phyloP scores from a whole-genome alignment of 176 grass and related monocot genomes.

The Lolium rigidum region DNA sequence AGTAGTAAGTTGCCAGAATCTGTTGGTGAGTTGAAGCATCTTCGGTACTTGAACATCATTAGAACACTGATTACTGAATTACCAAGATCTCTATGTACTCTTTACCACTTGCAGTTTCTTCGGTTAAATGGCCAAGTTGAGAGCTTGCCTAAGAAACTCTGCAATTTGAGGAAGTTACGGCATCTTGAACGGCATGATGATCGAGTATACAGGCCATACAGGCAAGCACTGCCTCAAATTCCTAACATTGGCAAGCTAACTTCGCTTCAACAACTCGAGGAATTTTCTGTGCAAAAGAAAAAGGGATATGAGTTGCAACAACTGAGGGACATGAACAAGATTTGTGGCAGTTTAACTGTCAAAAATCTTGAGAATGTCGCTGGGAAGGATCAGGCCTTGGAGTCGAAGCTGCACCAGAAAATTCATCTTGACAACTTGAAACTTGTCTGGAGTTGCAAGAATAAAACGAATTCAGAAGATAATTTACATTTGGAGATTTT shows the following conservation, averaged over 20 bases:
- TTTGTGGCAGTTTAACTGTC: not conserved
- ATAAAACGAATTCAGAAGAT: not conserved
- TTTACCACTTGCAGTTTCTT: too few relatives aligned
- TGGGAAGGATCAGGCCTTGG: constrained; percentile 1
- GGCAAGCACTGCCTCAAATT: too few relatives aligned
- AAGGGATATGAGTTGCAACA: constrained; percentile 35
- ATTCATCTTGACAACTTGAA: not conserved
- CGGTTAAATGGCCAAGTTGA: too few relatives aligned
- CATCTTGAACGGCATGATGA: too few relatives aligned
- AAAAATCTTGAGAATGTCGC: not conserved
- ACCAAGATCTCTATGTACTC: too few relatives aligned
- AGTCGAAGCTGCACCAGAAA: not conserved
- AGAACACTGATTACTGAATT: too few relatives aligned
- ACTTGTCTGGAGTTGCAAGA: not conserved
- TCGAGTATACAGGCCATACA: too few relatives aligned
- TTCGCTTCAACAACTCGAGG: not conserved
- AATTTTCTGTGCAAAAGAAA: not conserved
- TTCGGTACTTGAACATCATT: too few relatives aligned
- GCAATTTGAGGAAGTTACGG: too few relatives aligned
- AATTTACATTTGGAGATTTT: not conserved
- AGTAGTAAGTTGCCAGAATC: too few relatives aligned
- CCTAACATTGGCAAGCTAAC: constrained; percentile 31
- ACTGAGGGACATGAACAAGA: constrained; percentile 2
- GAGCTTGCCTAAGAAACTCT: too few relatives aligned
- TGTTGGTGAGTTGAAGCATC: too few relatives aligned